These are phyloP conservation scores for Vaccinium darrowii DNA, from an alignment of 148 eudicot genomes.

Conservation along the genomic window DNA sequence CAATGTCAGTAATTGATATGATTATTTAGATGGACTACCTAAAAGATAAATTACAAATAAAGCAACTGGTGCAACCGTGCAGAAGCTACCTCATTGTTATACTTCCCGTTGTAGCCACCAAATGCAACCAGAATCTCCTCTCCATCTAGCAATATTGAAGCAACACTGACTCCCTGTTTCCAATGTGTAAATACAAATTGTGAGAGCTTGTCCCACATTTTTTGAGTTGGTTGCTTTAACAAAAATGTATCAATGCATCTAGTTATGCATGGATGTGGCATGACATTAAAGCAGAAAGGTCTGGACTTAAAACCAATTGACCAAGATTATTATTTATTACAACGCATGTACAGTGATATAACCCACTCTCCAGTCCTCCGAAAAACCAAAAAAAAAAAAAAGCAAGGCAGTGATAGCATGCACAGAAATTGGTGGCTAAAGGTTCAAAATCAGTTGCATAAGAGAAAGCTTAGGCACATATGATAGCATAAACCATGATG, in stretches of 20 bases:
- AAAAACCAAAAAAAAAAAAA: background rate
- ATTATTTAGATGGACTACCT: background rate
- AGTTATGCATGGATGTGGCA: background rate
- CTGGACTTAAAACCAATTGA: background rate
- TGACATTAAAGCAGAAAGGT: background rate
- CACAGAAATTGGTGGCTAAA: background rate
- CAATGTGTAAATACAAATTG: background rate
- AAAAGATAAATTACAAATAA: background rate
- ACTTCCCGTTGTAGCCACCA: slow-evolving; percentile 96
- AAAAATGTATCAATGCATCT: background rate
- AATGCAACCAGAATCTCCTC: slow-evolving; percentile 74
- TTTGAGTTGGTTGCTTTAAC: too few relatives aligned
- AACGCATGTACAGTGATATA: background rate
- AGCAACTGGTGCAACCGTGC: background rate
- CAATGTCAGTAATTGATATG: background rate
- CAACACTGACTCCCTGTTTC: slow-evolving; percentile 82
- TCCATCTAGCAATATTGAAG: slow-evolving; percentile 53
- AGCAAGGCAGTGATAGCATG: background rate
- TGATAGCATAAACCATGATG: background rate
- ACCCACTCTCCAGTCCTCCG: background rate
- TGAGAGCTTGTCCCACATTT: too few relatives aligned
- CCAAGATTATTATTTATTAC: background rate
- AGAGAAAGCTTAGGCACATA: background rate
- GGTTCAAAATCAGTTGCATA: background rate
- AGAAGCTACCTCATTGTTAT: slow-evolving; percentile 80